Evolutionary conservation across 2,329 filamentous ascomycete species (phyloP).

Genomic region (Aspergillus pseudonomiae): DNA sequence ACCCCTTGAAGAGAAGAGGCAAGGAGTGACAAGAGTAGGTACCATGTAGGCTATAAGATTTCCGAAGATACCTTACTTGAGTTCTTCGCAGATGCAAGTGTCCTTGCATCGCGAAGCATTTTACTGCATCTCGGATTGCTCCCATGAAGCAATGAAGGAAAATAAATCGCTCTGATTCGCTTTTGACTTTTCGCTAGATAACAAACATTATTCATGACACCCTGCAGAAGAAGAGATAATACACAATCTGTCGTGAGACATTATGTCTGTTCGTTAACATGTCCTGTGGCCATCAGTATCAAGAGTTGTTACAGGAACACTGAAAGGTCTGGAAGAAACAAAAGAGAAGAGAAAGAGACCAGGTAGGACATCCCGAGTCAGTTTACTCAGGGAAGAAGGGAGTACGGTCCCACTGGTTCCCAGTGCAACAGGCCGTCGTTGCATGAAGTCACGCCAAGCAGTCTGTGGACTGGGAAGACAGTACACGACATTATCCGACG

Average conservation of each 20-base stretch:
- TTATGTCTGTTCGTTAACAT: background rate
- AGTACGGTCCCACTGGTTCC: background rate
- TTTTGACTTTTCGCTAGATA: background rate
- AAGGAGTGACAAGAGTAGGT: background rate
- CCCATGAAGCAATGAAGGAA: background rate
- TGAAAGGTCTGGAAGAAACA: background rate
- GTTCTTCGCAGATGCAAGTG: background rate
- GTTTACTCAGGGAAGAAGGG: background rate
- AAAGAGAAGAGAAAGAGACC: background rate
- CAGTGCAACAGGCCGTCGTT: background rate
- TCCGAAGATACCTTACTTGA: background rate
- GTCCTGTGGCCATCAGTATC: background rate
- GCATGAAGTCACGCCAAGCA: background rate
- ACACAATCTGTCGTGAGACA: conserved; percentile 2
- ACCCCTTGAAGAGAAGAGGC: background rate
- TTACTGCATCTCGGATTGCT: background rate
- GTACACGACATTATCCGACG: conserved; percentile 28
- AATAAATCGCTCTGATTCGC: background rate
- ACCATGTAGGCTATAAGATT: background rate
- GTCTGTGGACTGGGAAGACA: background rate
- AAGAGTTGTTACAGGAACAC: background rate
- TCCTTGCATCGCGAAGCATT: background rate
- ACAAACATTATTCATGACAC: background rate
- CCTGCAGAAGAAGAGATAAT: background rate
- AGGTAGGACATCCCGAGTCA: background rate